Evolutionary conservation across 2,329 filamentous ascomycete species (phyloP), one percentile per base, ranked within the genome.

Genomic region (Proliferodiscus dingleyae): DNA sequence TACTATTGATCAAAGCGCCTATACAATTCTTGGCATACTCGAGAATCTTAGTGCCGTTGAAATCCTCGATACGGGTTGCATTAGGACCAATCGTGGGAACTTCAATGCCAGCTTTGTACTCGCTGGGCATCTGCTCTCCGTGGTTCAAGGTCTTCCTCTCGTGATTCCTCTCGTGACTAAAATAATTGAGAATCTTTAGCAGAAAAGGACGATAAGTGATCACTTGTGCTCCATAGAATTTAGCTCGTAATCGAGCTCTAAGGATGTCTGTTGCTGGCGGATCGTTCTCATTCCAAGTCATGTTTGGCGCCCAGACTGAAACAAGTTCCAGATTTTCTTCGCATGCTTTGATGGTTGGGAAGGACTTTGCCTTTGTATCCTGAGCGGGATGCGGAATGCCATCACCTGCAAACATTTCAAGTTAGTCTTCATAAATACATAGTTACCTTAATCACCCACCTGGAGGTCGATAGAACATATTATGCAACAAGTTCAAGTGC

Each of bases 141-240:
- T 15, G 38, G 24, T 3, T 40, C 28, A 11, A 44, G 34, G 15
- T 13, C 56, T 24, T 28, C 22, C 22, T 47, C n/a, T n/a, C n/a
- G n/a, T n/a, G n/a, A n/a, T n/a, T n/a, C n/a, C n/a, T n/a, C n/a
- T n/a, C n/a, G n/a, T 56, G 41, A 57, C 54, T 7, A 33, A 54
- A 65, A 48, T 53, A 65, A 53, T 66, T 61, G 3, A 84, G 65
- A 37, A 84, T 75, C 50, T 74, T 69, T 52, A 72, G 69, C 43
- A 83, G 64, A 50, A 91, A 89, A 1, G 87, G 88, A 19, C 93
- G 80, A 63, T 93, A 86, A 21, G 91, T 90, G 61, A 97, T 90
- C 51, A 94, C 89, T 53, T 85, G 80, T 0, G 89, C 90, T 16
- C 93, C 93, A 73, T 91, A 97, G 66, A 93, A 97, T 65, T 98